Evolutionary conservation across 2,329 filamentous ascomycete genomes (phyloP).

Genomic region (Plenodomus tracheiphilus): DNA sequence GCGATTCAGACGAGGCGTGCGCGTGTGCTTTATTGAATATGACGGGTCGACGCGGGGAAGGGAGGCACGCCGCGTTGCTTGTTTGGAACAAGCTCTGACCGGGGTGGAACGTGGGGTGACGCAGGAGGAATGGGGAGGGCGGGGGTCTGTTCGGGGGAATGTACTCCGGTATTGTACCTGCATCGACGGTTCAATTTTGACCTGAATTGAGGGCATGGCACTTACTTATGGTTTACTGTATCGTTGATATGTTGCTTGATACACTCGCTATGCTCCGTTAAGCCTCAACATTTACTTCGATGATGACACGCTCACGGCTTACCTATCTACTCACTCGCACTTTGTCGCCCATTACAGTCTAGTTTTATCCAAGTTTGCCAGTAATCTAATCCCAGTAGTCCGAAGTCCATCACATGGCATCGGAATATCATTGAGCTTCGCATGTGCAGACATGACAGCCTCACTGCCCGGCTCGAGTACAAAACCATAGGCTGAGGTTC

Average conservation of each 20-base stretch:
- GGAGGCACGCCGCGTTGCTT: conserved; percentile 15
- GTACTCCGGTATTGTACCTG: background rate
- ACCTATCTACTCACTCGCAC: no score
- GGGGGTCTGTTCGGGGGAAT: background rate
- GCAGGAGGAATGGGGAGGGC: background rate
- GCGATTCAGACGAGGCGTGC: background rate
- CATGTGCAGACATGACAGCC: background rate
- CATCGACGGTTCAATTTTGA: no score
- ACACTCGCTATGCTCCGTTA: no score
- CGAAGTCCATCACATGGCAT: background rate
- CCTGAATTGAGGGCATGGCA: background rate
- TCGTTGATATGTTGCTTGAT: no score
- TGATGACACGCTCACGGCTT: no score
- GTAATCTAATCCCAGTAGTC: background rate
- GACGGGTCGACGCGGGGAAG: conserved; percentile 4
- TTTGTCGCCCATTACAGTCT: background rate
- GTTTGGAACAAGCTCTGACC: conserved; percentile 19
- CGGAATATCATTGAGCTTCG: background rate
- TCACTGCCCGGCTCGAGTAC: background rate
- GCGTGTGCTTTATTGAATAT: background rate
- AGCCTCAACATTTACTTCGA: no score
- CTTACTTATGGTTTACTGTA: no score
- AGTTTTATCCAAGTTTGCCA: background rate
- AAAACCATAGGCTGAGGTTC: background rate
- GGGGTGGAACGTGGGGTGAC: background rate